These are phyloP conservation scores for Biscogniauxia sp. DNA, from an alignment of 2,329 filamentous ascomycete species.

Conservation along the genomic window DNA sequence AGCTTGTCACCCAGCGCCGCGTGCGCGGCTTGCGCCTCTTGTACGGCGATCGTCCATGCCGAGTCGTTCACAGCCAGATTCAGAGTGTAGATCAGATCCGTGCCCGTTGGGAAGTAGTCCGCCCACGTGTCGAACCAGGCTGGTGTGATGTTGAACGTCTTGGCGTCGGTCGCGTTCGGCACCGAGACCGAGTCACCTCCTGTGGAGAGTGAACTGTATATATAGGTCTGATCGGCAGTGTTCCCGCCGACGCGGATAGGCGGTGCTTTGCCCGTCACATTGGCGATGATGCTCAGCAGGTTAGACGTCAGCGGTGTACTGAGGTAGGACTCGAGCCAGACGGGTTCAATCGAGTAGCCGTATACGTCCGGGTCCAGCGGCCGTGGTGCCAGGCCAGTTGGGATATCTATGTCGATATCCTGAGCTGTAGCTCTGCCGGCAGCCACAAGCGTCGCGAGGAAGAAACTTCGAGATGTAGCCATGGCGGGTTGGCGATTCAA, in stretches of 20 bases:
- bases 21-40: conserved; percentile 30
- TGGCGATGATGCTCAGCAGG: conserved; percentile 27
- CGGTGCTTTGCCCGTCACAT: conserved; percentile 30
- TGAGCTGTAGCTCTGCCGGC: conserved; percentile 14
- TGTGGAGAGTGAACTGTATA: conserved; percentile 26
- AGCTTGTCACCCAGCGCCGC: conserved; percentile 29
- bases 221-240: conserved; percentile 35
- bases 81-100: conserved; percentile 33
- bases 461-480: conserved; percentile 6
- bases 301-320: conserved; percentile 28
- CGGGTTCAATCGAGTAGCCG: conserved; percentile 35
- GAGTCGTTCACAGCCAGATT: conserved; percentile 34
- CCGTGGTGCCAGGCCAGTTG: conserved; percentile 25
- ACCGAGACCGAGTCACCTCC: conserved; percentile 29
- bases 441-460: conserved; percentile 10
- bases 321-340: conserved; percentile 33
- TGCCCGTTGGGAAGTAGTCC: conserved; percentile 32
- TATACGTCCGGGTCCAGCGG: conserved; percentile 29
- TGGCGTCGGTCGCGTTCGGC: conserved; percentile 22
- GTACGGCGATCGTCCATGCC: conserved; percentile 27
- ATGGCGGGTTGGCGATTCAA: conserved; percentile 2
- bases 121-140: conserved; percentile 33
- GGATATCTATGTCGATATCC: conserved; percentile 23
- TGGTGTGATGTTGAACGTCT: conserved; percentile 33
- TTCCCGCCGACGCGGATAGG: conserved; percentile 36